These are phyloP conservation scores for Plasmodium inui DNA, from an alignment of 169 alveolate species.

Conservation along the genomic window DNA sequence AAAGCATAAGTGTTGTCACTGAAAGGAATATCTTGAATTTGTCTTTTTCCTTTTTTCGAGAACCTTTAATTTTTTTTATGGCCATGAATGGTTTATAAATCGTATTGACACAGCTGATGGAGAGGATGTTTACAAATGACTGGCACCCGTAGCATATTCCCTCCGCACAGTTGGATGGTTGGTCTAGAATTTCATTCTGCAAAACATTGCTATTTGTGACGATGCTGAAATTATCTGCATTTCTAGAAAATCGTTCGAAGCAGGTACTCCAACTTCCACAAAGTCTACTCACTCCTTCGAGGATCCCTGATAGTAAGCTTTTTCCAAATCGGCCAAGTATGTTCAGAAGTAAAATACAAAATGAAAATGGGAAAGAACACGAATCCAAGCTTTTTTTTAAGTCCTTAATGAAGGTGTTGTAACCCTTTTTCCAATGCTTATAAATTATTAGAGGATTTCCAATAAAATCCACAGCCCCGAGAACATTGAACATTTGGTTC, in stretches of 20 bases:
- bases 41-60: conserved; percentile 69
- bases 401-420: conserved; percentile 51
- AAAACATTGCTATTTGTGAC: conserved; percentile 75
- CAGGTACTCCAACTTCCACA: conserved; percentile 77
- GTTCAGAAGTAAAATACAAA: conserved; percentile 63
- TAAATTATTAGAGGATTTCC: conserved; percentile 86
- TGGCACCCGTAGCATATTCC: conserved; percentile 82
- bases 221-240: conserved; percentile 71
- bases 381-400: conserved; percentile 67
- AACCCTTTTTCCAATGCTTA: conserved; percentile 84
- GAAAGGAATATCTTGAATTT: conserved; percentile 49
- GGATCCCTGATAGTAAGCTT: conserved; percentile 59
- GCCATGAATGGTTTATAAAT: conserved; percentile 76
- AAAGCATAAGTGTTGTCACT: conserved; percentile 18
- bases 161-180: conserved; percentile 84
- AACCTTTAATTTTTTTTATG: conserved; percentile 77
- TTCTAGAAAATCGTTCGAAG: conserved; percentile 75
- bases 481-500: conserved; percentile 85
- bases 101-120: conserved; percentile 77
- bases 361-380: conserved; percentile 70
- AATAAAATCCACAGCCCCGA: conserved; percentile 86
- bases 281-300: conserved; percentile 70
- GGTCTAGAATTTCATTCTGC: conserved; percentile 79
- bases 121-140: conserved; percentile 78
- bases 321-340: conserved; percentile 54